Percentiles rank a stretch among this genome's conserved stretches.
phyloP scores from a whole-genome alignment of 2,329 filamentous ascomycete species.

The Exophiala spinifera region DNA sequence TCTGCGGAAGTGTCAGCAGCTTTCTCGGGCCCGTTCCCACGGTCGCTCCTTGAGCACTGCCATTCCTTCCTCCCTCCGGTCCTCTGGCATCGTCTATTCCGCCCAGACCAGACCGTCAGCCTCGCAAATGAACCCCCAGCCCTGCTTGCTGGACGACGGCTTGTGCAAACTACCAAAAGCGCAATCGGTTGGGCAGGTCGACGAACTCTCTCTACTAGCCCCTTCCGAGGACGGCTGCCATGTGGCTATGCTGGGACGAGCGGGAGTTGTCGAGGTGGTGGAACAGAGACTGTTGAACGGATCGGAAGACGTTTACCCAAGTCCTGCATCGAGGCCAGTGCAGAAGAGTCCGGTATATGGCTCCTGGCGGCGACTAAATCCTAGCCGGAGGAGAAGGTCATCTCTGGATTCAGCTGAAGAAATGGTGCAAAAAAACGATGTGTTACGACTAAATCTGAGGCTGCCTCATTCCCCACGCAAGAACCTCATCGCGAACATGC shows the following conservation, averaged over 20 bases:
- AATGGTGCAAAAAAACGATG: background rate
- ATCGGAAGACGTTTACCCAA: too few relatives aligned
- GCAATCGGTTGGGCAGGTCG: conserved; percentile 13
- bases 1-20: background rate
- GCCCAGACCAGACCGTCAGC: background rate
- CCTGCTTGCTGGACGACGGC: conserved; percentile 18
- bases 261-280: conserved; percentile 3
- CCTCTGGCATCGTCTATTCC: background rate
- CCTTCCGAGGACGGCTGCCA: conserved; percentile 3
- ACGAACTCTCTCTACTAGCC: conserved; percentile 13
- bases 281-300: background rate
- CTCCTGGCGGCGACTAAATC: background rate
- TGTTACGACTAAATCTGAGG: background rate
- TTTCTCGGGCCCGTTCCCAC: background rate
- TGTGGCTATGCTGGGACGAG: conserved; percentile 11
- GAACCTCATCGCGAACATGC: background rate
- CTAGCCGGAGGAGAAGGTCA: conserved; percentile 11
- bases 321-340: background rate
- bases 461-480: too few relatives aligned
- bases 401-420: conserved; percentile 16
- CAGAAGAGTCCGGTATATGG: conserved; percentile 9
- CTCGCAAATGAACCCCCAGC: conserved; percentile 24
- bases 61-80: background rate
- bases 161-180: conserved; percentile 13
- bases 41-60: background rate